Evolutionary conservation across 345 rosid species (phyloP), one percentile per base, ranked within the genome.

Genomic region (Anastatica hierochuntica): DNA sequence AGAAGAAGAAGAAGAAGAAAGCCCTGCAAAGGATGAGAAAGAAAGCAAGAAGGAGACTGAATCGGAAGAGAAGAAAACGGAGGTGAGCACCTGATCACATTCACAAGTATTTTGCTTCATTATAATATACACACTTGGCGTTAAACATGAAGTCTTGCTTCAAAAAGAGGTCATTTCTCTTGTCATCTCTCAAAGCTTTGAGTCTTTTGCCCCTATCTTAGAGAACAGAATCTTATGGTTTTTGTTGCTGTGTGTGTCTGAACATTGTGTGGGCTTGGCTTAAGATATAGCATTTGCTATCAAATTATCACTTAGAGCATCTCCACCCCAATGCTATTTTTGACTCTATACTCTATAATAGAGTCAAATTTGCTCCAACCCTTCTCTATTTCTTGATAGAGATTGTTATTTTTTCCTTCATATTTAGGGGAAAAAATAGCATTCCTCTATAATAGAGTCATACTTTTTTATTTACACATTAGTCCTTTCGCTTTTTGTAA

Each of bases 51-150:
- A 43, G 46, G 49, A 61, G 1, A 18, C 60, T 0, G 58, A n/a
- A 13, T 4, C 27, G 6, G 55, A 53, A 57, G 56, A 49, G 46
- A 75, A 79, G 81, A 73, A 78, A 66, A 56, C 44, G 1, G 76
- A 54, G 24, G 77, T 13, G 6, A 62, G 58, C 44, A n/a, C 58
- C 45, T 50, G 26, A 54, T 54, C 47, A 29, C 14, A 29, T 54
- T 27, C 42, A n/a, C 41, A 21, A 8, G 12, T 49, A 15, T 7
- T 52, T n/a, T 61, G 33, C 27, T 23, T 20, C 20, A 31, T 33
- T 13, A 15, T 10, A 26, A 14, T n/a, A 42, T 24, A 27, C n/a
- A 24, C 6, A 24, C 27, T 24, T 24, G 7, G 31, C 31, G 7
- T 16, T 23, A 45, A 52, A 43, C 27, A 24, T 24, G 27, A 24